These are phyloP conservation scores for Corymbia citriodora DNA, from an alignment of 441 rosid genomes.

Conservation along the genomic window DNA sequence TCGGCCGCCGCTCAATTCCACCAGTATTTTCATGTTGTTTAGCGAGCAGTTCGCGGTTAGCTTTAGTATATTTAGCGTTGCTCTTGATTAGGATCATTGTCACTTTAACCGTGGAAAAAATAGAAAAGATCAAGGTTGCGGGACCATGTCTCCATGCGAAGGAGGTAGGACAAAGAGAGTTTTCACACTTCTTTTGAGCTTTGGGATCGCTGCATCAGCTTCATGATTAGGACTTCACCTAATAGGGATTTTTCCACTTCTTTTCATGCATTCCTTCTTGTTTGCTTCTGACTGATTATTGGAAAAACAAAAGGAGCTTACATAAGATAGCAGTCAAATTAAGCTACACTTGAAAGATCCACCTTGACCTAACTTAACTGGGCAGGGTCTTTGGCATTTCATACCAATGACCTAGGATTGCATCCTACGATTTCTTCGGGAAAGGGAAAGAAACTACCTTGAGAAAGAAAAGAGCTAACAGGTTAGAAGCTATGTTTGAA, in stretches of 20 bases:
- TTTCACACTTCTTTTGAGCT: neutral
- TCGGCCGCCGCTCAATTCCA: neutral
- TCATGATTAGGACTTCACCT: neutral
- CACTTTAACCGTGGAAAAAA: neutral
- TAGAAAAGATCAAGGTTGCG: neutral
- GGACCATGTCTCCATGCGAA: neutral
- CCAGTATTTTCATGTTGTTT: neutral
- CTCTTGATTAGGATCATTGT: neutral
- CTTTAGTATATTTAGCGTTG: neutral
- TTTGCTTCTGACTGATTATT: neutral
- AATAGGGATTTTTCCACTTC: neutral
- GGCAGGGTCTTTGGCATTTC: neutral
- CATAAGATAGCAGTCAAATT: neutral
- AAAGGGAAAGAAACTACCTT: neutral
- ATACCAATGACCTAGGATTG: neutral
- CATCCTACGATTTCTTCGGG: neutral
- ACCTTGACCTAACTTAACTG: neutral
- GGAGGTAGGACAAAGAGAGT: neutral
- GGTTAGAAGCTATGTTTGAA: conserved; percentile 21
- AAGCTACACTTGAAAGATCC: neutral
- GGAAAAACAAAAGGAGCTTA: neutral
- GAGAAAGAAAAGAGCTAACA: conserved; percentile 1
- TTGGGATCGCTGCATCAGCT: neutral
- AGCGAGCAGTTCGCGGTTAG: neutral
- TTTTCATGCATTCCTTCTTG: neutral